Conservation (phyloP, 2,329 filamentous ascomycete genomes). For the Verticillium longisporum region DNA sequence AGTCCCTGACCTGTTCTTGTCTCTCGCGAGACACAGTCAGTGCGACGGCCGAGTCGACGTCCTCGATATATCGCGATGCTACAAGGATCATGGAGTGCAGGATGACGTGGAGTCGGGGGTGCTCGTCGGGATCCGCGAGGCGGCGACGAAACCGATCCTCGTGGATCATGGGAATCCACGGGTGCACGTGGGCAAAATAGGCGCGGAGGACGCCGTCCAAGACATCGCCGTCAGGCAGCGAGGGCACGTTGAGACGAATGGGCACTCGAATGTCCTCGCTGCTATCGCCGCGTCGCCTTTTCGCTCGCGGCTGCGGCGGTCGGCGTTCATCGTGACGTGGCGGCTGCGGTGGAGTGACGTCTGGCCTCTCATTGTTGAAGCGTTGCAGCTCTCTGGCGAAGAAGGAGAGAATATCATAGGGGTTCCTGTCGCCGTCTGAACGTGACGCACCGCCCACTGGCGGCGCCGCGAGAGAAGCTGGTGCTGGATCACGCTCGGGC, state of each 20-base stretch:
- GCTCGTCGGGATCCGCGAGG: constrained; percentile 14
- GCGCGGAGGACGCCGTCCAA: constrained; percentile 19
- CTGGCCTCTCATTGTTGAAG: constrained; percentile 4
- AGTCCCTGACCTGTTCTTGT: constrained; percentile 7
- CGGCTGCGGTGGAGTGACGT: neutral
- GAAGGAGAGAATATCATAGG: constrained; percentile 7
- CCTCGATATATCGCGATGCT: constrained; percentile 19
- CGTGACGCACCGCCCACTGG: neutral
- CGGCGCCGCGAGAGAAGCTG: neutral
- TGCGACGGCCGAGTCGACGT: constrained; percentile 11
- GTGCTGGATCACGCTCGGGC: neutral
- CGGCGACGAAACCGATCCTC: constrained; percentile 19
- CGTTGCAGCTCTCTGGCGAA: constrained; percentile 5
- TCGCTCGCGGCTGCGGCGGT: neutral
- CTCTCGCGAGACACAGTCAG: constrained; percentile 14
- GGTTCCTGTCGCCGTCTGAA: constrained; percentile 1
- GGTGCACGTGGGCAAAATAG: constrained; percentile 28
- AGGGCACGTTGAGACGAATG: neutral
- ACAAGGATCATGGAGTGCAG: constrained; percentile 25
- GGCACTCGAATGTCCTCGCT: neutral
- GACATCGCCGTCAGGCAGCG: neutral
- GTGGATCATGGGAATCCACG: constrained; percentile 30
- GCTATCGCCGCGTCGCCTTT: neutral
- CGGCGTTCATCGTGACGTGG: neutral
- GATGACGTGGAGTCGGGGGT: constrained; percentile 19